These are phyloP conservation scores for Carallia pectinifolia DNA, from an alignment of 345 rosid species.

Conservation along the genomic window DNA sequence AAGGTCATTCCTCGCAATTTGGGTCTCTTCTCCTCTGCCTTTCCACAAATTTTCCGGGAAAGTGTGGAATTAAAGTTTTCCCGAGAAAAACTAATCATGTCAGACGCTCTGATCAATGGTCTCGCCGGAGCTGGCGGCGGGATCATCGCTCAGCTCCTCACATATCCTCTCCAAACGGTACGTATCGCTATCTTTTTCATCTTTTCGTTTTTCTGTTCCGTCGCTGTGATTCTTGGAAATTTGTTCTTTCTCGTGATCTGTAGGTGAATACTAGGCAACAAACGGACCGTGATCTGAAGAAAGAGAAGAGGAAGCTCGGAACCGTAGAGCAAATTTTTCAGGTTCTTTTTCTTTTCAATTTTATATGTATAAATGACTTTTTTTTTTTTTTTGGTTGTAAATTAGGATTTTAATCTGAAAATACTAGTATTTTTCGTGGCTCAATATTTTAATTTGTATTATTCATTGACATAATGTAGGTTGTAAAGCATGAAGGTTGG, in stretches of 20 bases:
- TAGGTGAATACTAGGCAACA: constrained; percentile 97
- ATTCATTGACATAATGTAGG: constrained; percentile 36
- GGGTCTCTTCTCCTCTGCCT: neutral
- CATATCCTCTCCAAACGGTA: constrained; percentile 95
- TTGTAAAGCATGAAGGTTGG: constrained; percentile 95
- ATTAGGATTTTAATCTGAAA: neutral
- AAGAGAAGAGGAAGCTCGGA: constrained; percentile 70
- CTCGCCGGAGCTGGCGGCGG: constrained; percentile 97
- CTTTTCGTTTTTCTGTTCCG: neutral
- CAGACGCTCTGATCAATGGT: constrained; percentile 95
- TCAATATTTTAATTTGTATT: neutral
- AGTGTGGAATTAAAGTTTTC: neutral
- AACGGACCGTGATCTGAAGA: constrained; percentile 86
- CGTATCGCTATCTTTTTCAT: neutral
- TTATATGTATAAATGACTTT: too few relatives aligned
- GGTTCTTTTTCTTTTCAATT: constrained; percentile 37
- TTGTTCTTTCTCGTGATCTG: constrained; percentile 14
- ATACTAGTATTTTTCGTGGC: too few relatives aligned
- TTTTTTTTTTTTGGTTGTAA: neutral
- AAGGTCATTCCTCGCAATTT: neutral
- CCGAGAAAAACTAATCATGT: constrained; percentile 44
- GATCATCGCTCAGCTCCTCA: constrained; percentile 92
- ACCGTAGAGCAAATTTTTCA: constrained; percentile 76
- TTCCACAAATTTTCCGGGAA: neutral
- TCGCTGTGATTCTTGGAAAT: neutral